Evolutionary conservation across 208 protist species (phyloP), one percentile per base, ranked within the genome.

Genomic region (Phytomonas sp.): DNA sequence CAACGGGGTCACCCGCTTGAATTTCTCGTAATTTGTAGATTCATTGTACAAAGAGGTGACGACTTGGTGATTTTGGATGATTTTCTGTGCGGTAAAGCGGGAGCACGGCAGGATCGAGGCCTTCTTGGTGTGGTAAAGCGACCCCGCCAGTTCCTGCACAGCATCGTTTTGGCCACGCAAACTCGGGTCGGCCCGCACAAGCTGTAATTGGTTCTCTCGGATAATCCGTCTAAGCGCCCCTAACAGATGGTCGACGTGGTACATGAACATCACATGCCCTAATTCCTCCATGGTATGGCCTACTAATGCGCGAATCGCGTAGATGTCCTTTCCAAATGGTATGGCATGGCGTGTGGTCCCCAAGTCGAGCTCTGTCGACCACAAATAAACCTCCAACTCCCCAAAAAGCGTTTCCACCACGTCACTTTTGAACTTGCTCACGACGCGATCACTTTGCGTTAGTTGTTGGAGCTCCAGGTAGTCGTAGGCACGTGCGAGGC

Each of bases 341-440:
- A 92, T 72, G 12, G 62, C 56, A 31, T 80, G 73, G 11, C 60
- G 33, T 19, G 73, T 67, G 12, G 85, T 90, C 37, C 82, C 80
- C 36, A 81, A 36, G 59, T 92, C 83, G 14, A 74, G 56, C 69
- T 94, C 73, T 11, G 88, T 88, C 31, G 83, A 79, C 85, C 86
- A 93, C 29, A 96, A 70, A 67, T 82, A 94, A 29, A 92, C 72
- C 73, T 96, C 88, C 69, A 96, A 76, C 74, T 96, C 88, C 0
- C 84, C 91, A 83, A 94, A 94, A 19, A 96, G 75, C 19, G 88
- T 91, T 75, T 96, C 91, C 14, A 96, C 86, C 2, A 94, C 84
- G 77, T 96, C 91, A 73, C 87, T 93, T 69, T 96, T 96, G 69
- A 96, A 94, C 73, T 96, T 96, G 77, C 88, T 94, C 65, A 96